These are phyloP conservation scores for Raddia guianensis DNA, from an alignment of 176 grass and related monocot genomes.

Conservation along the genomic window DNA sequence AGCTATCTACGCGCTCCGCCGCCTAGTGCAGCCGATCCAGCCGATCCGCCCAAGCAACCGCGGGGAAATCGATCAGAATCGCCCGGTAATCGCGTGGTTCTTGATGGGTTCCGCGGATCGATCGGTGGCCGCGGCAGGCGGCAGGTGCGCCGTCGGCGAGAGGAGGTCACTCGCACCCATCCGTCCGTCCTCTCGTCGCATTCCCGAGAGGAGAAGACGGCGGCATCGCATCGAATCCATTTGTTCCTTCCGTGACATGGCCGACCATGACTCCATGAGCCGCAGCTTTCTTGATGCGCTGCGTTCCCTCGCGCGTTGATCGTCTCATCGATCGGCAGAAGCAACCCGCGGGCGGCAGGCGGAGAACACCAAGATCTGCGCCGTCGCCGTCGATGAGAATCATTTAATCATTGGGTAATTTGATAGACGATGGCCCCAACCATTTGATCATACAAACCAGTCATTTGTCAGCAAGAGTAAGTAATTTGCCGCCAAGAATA, in stretches of 20 bases:
- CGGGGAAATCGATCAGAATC: background rate
- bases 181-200: constrained; percentile 1
- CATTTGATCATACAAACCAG: no score
- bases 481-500: no score
- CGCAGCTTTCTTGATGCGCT: background rate
- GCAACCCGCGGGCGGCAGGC: background rate
- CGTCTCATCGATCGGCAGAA: background rate
- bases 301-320: background rate
- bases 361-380: background rate
- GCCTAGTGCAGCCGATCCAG: no score
- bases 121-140: background rate
- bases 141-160: constrained; percentile 41
- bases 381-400: background rate
- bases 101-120: background rate
- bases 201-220: background rate
- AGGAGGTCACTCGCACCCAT: background rate
- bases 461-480: no score
- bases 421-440: no score
- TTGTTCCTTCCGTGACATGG: background rate
- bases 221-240: background rate
- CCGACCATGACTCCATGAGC: background rate
- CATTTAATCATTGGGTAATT: background rate
- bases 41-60: background rate
- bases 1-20: no score
- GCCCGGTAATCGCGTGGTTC: background rate